Base-by-base conservation (phyloP, 73 alveolate genomes). In the Halteria grandinella region DNA sequence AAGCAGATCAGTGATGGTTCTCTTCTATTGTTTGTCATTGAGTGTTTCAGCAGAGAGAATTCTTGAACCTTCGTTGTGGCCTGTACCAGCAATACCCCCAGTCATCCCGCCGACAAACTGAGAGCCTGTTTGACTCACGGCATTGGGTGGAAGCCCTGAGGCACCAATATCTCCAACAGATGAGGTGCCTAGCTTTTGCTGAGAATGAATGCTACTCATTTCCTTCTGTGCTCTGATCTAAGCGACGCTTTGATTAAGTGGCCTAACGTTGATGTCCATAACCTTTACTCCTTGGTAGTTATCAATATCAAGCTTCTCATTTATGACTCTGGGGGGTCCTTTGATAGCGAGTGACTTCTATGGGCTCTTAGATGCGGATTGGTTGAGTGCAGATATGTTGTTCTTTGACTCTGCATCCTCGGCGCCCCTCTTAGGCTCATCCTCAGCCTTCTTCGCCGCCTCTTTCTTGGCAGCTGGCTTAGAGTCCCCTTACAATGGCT, bases 181-280 rank as follows among this genome's bases (percentile, higher is more conserved):
- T 7, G 86, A 73, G 1, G 76, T 34, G 1, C 69, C 62, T 20
- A 73, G 76, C 33, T 73, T 73, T 20, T 55, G 72, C 33, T 80
- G 57, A 18, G 90, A 80, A 21, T 69, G 59, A 78, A 80, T 48
- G 21, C 72, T 34, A 18, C 88, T 69, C 77, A 77, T 17, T 39
- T 84, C 88, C 51, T 85, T 85, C 18, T 72, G 83, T 4, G 89
- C 89, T 60, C 94, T 47, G 37, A 85, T 85, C 45, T 85, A 74
- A 21, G 90, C 94, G 25, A 85, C 79, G 33, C 71, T 50, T 45
- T 84, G 57, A 27, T 85, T 84, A 47, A 85, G 43, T 8, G 76
- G 77, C 57, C 69, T 78, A 18, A 69, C 57, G 37, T 85, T 52
- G 32, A 85, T 75, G 34, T 79, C 94, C 48, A 74, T 69, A 3